These are phyloP conservation scores for Bretschneidera sinensis DNA, from an alignment of 345 rosid genomes.

Conservation along the genomic window DNA sequence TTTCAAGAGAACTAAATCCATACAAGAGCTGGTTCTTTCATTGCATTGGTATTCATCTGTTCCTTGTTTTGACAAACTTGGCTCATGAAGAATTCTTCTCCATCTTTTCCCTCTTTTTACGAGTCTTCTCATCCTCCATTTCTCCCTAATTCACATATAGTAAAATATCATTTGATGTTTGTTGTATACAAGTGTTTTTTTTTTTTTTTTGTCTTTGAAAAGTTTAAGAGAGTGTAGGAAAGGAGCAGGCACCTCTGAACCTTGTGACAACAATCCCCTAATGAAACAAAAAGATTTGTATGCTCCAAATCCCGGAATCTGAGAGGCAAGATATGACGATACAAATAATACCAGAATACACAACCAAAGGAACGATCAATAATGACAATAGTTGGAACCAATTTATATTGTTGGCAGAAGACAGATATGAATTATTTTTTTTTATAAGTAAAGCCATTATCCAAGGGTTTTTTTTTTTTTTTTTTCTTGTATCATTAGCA, in stretches of 20 bases:
- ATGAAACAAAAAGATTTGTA: constrained; percentile 61
- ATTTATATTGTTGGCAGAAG: too few relatives aligned
- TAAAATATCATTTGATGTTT: neutral
- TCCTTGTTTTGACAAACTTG: constrained; percentile 61
- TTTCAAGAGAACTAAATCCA: too few relatives aligned
- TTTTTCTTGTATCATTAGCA: too few relatives aligned
- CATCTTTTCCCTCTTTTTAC: constrained; percentile 87
- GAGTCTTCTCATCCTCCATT: constrained; percentile 73
- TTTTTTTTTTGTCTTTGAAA: too few relatives aligned
- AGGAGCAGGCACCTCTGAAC: constrained; percentile 55
- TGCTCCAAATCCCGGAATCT: constrained; percentile 79
- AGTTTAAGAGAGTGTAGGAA: too few relatives aligned
- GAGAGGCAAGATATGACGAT: constrained; percentile 11
- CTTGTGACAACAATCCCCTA: constrained; percentile 51
- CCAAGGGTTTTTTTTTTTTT: too few relatives aligned
- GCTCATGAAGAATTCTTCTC: constrained; percentile 73
- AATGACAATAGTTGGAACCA: too few relatives aligned
- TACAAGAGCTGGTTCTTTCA: too few relatives aligned
- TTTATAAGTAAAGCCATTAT: too few relatives aligned
- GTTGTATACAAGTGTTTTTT: neutral
- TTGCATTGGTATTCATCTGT: constrained; percentile 36
- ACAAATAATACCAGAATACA: neutral
- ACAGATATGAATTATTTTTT: too few relatives aligned
- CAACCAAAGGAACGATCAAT: too few relatives aligned
- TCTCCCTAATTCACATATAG: constrained; percentile 43